A percentile compares a stretch with the other conserved stretches of the same genome.
phyloP scores from a whole-genome alignment of 1,139 yeast species.

The Yamadazyma sp. region DNA sequence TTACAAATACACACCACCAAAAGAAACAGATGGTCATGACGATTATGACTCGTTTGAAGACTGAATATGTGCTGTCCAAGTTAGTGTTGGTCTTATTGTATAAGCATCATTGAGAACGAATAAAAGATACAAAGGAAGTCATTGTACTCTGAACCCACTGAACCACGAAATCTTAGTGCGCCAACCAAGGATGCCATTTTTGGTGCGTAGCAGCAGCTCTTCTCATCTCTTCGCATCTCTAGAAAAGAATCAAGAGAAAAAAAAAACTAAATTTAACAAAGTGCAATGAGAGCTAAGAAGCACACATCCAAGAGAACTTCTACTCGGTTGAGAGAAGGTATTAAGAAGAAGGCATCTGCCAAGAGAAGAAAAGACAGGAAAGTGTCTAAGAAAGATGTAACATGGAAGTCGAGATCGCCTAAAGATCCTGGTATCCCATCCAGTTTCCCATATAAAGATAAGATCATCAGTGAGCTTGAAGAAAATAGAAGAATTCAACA shows the following conservation, averaged over 20 bases:
- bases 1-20: too few species aligned
- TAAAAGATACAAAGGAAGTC: too few species aligned
- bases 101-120: too few species aligned
- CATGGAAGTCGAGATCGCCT: conserved; percentile 84
- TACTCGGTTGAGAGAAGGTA: conserved; percentile 94
- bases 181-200: background rate
- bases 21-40: too few species aligned
- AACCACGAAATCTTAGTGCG: too few species aligned
- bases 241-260: background rate
- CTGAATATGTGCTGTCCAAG: background rate
- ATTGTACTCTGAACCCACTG: background rate
- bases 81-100: too few species aligned
- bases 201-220: background rate
- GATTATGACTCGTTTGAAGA: background rate
- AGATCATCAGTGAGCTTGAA: conserved; percentile 79
- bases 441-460: conserved; percentile 89
- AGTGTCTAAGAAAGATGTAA: conserved; percentile 78
- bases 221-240: conserved; percentile 5
- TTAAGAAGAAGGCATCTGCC: conserved; percentile 92
- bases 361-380: conserved; percentile 85
- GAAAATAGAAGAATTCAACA: conserved; percentile 60
- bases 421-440: conserved; percentile 96
- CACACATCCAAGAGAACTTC: conserved; percentile 83
- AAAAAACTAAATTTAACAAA: conserved; percentile 2
- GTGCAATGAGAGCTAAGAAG: conserved; percentile 51